Evolutionary conservation across 2,329 filamentous ascomycete genomes (phyloP), one percentile per base, ranked within the genome.

Genomic region (Coleophoma cylindrospora): DNA sequence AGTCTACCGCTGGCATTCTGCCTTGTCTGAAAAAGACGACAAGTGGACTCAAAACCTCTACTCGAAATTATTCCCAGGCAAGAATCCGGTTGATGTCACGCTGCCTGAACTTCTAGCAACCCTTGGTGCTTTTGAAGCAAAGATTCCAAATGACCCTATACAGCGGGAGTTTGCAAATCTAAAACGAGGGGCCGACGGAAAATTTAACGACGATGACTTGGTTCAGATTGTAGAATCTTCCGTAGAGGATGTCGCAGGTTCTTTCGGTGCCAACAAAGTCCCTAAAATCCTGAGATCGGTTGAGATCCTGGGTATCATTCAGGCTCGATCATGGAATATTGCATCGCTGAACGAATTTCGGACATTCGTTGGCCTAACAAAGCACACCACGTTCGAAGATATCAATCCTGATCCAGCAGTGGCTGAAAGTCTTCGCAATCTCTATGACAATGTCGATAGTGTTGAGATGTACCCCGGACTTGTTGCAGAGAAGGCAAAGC

Each of bases 1-100:
- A 60, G 59, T 87, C 57, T 95, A 95, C 66, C 79, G 89, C 55
- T 95, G 89, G 89, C 89, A 95, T 70, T 89, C 88, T 3, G 84
- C 86, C 58, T 87, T 94, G 58, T 79, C 77, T 36, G 79, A 82
- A 51, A 83, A 80, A 55, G 90, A 95, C 60, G 89, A 94, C 62
- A 76, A 83, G 57, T 95, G 89, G 89, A 86, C 89, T 19, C 77
- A 90, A 58, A 74, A 84, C 12, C 76, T 88, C 53, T 90, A 87
- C 62, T 66, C 70, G 1, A 69, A 79, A 40, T 66, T 89, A 1
- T 83, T 90, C 55, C 59, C 59, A n/a, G 76, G 77, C 45, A 82
- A 83, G 66, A 56, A 56, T 7, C 56, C 60, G 6, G 51, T 55
- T 14, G 69, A 83, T 50, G 70, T 91, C 43, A 73, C 74, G 11